Conservation (phyloP, 306 rosid species). For the Boehmeria nivea region DNA sequence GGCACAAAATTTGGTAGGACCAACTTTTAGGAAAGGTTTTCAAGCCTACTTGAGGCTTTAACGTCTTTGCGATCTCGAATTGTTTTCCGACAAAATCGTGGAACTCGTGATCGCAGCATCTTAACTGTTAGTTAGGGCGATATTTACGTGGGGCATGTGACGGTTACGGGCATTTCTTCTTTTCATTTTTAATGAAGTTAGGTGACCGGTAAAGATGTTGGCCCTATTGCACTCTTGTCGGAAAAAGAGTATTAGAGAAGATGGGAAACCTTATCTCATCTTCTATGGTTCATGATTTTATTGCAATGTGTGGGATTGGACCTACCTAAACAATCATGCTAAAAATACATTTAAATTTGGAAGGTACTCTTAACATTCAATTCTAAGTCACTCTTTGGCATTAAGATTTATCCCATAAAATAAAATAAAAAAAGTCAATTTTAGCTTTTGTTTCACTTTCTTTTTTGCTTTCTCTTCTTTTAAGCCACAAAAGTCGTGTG, state of each 20-base stretch:
- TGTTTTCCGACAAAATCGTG: no score
- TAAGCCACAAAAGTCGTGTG: not conserved
- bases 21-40: not conserved
- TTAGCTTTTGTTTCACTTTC: not conserved
- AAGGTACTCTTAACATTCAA: not conserved
- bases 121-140: no score
- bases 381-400: not conserved
- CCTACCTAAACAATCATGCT: not conserved
- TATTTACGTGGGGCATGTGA: no score
- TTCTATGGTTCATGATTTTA: not conserved
- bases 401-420: not conserved
- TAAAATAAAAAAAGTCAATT: not conserved
- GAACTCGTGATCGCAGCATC: no score
- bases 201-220: not conserved
- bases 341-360: not conserved
- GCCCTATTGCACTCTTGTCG: not conserved
- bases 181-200: not conserved
- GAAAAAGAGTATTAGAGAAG: not conserved
- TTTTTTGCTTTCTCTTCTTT: constrained; percentile 22
- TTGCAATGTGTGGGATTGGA: not conserved
- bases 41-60: not conserved
- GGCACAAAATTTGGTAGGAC: not conserved
- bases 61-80: no score
- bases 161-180: not conserved
- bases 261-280: not conserved